Base-by-base conservation (phyloP, 2,329 filamentous ascomycete species). In the Chaetomium globosum region DNA sequence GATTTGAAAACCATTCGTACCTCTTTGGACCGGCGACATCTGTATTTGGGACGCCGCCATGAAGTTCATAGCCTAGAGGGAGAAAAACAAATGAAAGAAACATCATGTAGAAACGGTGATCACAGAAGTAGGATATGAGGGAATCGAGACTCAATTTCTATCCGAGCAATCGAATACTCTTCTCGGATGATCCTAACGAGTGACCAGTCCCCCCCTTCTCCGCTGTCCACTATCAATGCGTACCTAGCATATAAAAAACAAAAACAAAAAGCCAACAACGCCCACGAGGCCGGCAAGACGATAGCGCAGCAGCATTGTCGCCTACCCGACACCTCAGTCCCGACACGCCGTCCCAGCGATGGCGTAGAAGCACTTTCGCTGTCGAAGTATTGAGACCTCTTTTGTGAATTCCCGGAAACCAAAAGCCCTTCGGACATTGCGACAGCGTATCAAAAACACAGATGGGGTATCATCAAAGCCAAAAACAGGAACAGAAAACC, bases 241-340 rank as follows among this genome's bases (percentile, higher is more conserved):
- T 19, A 23, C 59, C 7, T 19, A 53, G 28, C 59, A 31, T 26
- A 43, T 52, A 59, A 49, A 28, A 63, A 46, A 54, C 53, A 64
- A 62, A 65, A 64, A 73, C 13, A 72, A 51, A 56, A 64, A 56
- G 10, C 48, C 55, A 59, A 58, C 74, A 78, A 77, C 74, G 74
- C 80, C 80, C 80, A 83, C 79, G 80, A 82, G 79, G 73, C 80
- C 76, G 73, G 66, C 77, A 67, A 72, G 69, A 75, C 81, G 80
- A 84, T 84, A 83, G 82, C 82, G 82, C 77, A 78, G 65, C 59
- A 78, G 82, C 82, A 84, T 83, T 84, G 76, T 84, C 81, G 81
- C 76, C 75, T 71, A 70, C 72, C 66, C 61, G 68, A 59, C 68
- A 75, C 71, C 80, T 80, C 80, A 78, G 80, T 81, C 76, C 75